Percentiles rank a stretch among this genome's conserved stretches.
phyloP scores from a whole-genome alignment of 495 filamentous ascomycete species.

The Annulohypoxylon nitens region DNA sequence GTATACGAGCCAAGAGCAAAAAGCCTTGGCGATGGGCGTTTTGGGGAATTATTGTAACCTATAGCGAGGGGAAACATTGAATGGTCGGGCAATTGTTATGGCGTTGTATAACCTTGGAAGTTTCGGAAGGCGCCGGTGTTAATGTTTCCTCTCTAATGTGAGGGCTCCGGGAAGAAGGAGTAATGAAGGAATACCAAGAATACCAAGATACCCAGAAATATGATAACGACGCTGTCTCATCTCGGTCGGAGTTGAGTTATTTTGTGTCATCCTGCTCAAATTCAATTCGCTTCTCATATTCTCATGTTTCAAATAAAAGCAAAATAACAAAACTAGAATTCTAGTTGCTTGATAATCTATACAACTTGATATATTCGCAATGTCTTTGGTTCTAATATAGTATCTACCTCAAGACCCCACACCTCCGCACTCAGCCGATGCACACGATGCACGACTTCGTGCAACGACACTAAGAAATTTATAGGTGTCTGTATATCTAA shows the following conservation, averaged over 20 bases:
- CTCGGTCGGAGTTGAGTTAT: constrained; percentile 33
- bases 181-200: background rate
- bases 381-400: constrained; percentile 12
- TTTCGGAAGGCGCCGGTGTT: constrained; percentile 20
- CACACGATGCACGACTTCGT: constrained; percentile 9
- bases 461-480: background rate
- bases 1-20: constrained; percentile 22
- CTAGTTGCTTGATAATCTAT: background rate
- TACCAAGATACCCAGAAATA: constrained; percentile 44
- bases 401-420: background rate
- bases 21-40: background rate
- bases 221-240: constrained; percentile 32
- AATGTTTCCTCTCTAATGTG: constrained; percentile 16
- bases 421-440: constrained; percentile 8
- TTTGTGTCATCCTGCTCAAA: constrained; percentile 21
- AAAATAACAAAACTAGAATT: background rate
- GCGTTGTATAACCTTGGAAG: constrained; percentile 14
- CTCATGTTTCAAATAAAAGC: constrained; percentile 1
- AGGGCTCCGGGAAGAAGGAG: background rate
- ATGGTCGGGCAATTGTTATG: constrained; percentile 20
- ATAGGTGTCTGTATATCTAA: background rate
- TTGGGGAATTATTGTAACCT: background rate
- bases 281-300: constrained; percentile 12
- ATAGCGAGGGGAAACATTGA: background rate
- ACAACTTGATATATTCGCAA: constrained; percentile 2